These are phyloP conservation scores for Xylariaceae sp. DNA, from an alignment of 2,329 filamentous ascomycete genomes.

Conservation along the genomic window DNA sequence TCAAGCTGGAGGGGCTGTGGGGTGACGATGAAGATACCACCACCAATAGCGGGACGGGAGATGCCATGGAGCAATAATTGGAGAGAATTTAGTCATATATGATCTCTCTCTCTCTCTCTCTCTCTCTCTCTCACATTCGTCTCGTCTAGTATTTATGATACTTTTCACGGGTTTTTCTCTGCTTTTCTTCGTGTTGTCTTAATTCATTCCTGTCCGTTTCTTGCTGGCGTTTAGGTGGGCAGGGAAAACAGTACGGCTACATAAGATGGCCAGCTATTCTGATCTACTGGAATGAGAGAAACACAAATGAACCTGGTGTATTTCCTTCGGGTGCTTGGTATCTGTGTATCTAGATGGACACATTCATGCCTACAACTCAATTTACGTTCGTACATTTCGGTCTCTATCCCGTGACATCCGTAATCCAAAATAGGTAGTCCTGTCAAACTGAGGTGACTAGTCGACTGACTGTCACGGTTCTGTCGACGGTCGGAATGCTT, in stretches of 20 bases:
- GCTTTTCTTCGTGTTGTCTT: neutral
- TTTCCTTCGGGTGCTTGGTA: no score
- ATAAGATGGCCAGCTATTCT: neutral
- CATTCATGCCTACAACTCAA: no score
- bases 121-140: neutral
- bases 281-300: neutral
- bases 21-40: slow-evolving; percentile 51
- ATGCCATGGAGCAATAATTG: slow-evolving; percentile 48
- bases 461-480: no score
- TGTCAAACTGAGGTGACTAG: no score
- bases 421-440: no score
- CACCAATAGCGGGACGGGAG: slow-evolving; percentile 26
- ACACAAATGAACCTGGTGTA: neutral
- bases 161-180: no score
- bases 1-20: slow-evolving; percentile 91
- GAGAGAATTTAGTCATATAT: neutral
- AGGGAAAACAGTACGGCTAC: neutral
- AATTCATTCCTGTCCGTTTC: neutral
- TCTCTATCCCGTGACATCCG: no score
- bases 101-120: no score
- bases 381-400: no score
- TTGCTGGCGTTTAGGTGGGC: neutral
- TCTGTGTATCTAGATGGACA: no score
- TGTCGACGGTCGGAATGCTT: no score
- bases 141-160: neutral